Percentiles rank a stretch among this genome's conserved stretches.
Conservation (phyloP, 148 eudicot species). For the Beta vulgaris region DNA sequence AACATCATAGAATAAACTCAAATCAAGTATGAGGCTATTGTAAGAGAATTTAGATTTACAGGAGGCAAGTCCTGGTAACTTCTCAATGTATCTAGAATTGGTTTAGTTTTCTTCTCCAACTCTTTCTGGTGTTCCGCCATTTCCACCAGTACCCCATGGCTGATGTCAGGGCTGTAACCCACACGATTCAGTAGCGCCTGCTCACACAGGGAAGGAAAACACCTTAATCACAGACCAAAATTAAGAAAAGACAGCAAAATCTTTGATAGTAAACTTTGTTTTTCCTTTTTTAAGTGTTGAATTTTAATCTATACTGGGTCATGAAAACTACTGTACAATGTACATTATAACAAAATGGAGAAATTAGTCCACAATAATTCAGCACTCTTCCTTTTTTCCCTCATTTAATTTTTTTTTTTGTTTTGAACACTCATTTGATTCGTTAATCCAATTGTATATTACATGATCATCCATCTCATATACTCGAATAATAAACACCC, state of each 20-base stretch:
- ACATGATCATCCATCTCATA: constrained; percentile 3
- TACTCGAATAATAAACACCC: not conserved
- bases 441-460: not conserved
- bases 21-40: not conserved
- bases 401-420: not conserved
- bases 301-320: not conserved
- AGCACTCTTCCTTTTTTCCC: not conserved
- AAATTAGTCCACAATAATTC: not conserved
- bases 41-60: constrained; percentile 32
- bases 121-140: constrained; percentile 95
- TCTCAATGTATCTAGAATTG: constrained; percentile 85
- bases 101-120: constrained; percentile 86
- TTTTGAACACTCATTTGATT: not conserved
- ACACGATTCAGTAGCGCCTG: constrained; percentile 87
- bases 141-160: constrained; percentile 88
- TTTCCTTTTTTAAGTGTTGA: no score
- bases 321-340: not conserved
- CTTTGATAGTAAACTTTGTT: not conserved
- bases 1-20: not conserved
- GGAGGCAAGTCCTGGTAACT: constrained; percentile 99
- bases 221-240: not conserved
- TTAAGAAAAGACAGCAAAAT: not conserved
- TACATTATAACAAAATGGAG: not conserved
- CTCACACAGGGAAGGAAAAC: not conserved
- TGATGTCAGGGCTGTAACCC: constrained; percentile 86